Base-by-base conservation (phyloP, 495 filamentous ascomycete genomes). In the Astrothelium macrocarpum region DNA sequence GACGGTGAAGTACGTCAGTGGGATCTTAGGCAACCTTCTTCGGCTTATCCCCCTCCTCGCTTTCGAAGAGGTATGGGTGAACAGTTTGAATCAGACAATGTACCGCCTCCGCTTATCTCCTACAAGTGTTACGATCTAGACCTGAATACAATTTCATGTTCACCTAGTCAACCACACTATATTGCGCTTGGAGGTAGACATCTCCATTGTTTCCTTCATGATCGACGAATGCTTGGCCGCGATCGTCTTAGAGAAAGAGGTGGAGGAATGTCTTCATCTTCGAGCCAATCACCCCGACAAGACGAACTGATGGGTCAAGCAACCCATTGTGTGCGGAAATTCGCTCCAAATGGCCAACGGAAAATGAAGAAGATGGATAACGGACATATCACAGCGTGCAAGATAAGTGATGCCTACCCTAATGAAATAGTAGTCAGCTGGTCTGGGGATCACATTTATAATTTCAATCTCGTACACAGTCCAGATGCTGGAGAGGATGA, bases 1-100 rank as follows among this genome's bases (percentile, higher is more conserved):
- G 87, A 90, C 72, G 87, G 87, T 5, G 87, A 89, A 62, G 87
- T 90, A 56, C 81, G 87, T 56, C 87, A 90, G 68, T 90, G 87
- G 80, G 87, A 90, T 70, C 70, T 87, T 49, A 78, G 87, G 12
- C 82, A 84, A 65, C 87, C 87, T 31, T 85, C 84, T 10, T 81
- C 80, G 18, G 78, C 80, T 10, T 90, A 90, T 65, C 85, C 85
- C 16, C 68, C 78, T 32, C 80, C 83, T 3, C 73, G 73, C 23
- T 78, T 78, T 31, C 77, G 81, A 14, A 78, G 82, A 63, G 76
- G 80, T 29, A 80, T 80, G 67, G 74, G 80, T 68, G 70, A 74
- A 18, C 75, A 76, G 58, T 71, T 74, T 59, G 84, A 84, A 66
- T 77, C 80, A 34, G 78, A 81, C 0, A 84, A 81, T 69, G 79